Conservation (phyloP, 1,139 yeast species). For the Geotrichum klebahnii region DNA sequence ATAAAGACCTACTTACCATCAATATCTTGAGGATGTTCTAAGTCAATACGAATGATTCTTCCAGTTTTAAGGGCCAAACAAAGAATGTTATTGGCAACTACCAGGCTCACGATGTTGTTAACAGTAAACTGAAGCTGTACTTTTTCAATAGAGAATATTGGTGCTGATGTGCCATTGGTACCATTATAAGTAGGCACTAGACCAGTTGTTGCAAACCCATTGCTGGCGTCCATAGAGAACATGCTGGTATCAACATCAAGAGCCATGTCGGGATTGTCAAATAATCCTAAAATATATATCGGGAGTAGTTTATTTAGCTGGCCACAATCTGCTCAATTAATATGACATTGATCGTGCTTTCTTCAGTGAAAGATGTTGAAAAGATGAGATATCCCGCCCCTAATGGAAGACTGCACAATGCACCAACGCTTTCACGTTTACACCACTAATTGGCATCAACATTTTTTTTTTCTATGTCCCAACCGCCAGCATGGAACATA, state of each 20-base stretch:
- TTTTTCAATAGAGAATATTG: constrained; percentile 44
- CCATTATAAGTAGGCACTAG: constrained; percentile 11
- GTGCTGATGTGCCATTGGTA: constrained; percentile 19
- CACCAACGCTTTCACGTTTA: constrained; percentile 6
- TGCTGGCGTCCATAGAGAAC: constrained; percentile 17
- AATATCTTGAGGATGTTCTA: constrained; percentile 53
- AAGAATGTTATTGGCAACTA: constrained; percentile 49
- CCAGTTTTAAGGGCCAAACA: constrained; percentile 48
- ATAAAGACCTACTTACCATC: constrained; percentile 28
- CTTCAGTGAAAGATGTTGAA: background rate
- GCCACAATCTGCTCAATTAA: background rate
- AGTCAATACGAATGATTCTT: constrained; percentile 49
- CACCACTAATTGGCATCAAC: background rate
- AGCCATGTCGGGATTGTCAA: constrained; percentile 1
- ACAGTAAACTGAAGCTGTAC: constrained; percentile 56
- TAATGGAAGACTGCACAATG: constrained; percentile 2
- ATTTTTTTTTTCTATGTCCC: constrained; percentile 12
- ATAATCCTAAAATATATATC: background rate
- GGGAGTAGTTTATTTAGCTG: background rate
- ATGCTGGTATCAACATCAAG: constrained; percentile 12
- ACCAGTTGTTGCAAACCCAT: constrained; percentile 19
- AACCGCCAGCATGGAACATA: no score
- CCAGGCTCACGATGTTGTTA: constrained; percentile 43
- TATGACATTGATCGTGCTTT: background rate
- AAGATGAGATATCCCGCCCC: background rate